Evolutionary conservation across 148 eudicot genomes (phyloP), one percentile per base, ranked within the genome.

Genomic region (Talinum fruticosum): DNA sequence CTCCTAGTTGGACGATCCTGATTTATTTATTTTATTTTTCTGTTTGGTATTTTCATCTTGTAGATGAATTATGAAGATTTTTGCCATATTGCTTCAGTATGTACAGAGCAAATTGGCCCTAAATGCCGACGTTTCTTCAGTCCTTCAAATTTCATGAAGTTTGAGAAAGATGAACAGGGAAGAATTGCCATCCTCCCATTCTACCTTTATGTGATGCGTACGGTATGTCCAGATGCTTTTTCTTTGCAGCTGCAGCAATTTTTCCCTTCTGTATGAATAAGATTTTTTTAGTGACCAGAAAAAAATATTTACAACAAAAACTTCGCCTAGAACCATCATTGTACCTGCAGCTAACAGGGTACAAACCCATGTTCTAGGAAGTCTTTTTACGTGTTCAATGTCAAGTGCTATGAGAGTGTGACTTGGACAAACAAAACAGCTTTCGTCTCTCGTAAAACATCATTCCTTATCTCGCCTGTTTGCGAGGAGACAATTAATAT

Each of bases 31-130:
- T 41, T 30, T n/a, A 38, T 7, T 69, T 74, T 34, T 13, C 23
- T 57, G 19, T 75, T 18, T 33, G 38, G 16, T 32, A 26, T 61
- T 78, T 38, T 77, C 8, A 69, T 84, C 24, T 67, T 76, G 81
- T 77, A 96, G 99, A 96, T 96, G 99, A 96, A 96, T 79, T 96
- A 96, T 86, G 99, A 96, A 87, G 99, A 96, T 87, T 96, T 96
- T 83, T 96, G 99, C 89, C 99, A 96, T 86, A 96, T 96, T 78
- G 99, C 99, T 82, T 90, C 99, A 35, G 99, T 96, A 66, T 96
- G 99, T 82, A 86, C 99, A 23, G 97, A 93, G 85, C 99, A 96
- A 86, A 91, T 96, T 75, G 99, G 99, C 80, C 97, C 96, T 23
- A 96, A 96, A 85, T 96, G 99, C 83, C 86, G 99, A 36, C 97